These are phyloP conservation scores for Boechera divaricarpa DNA, from an alignment of 345 rosid genomes.

Conservation along the genomic window DNA sequence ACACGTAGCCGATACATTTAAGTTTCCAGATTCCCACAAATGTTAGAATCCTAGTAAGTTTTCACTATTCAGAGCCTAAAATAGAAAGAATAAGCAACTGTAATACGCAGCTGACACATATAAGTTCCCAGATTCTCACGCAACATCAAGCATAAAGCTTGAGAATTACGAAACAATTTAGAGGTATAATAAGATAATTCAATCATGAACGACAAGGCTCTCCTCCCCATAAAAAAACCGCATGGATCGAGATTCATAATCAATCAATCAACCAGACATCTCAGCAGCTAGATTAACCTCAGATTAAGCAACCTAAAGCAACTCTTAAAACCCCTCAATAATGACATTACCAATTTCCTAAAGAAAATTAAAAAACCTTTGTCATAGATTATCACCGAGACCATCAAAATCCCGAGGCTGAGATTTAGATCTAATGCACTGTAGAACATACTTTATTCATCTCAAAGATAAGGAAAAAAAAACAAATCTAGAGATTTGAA, in stretches of 20 bases:
- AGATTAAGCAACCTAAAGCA: conserved; percentile 25
- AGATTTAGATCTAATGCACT: conserved; percentile 41
- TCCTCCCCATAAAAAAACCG: conserved; percentile 32
- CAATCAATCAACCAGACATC: conserved; percentile 35
- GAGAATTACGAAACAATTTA: conserved; percentile 18
- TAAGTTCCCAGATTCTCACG: conserved; percentile 45
- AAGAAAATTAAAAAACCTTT: neutral
- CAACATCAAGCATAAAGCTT: conserved; percentile 35
- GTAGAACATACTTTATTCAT: conserved; percentile 17
- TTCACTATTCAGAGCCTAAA: conserved; percentile 10
- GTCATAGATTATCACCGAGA: conserved; percentile 14
- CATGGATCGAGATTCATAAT: conserved; percentile 28
- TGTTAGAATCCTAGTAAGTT: conserved; percentile 5
- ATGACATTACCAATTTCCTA: conserved; percentile 7
- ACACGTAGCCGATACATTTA: conserved; percentile 10
- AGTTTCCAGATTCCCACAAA: conserved; percentile 41
- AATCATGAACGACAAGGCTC: conserved; percentile 26
- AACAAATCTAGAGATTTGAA: conserved; percentile 34
- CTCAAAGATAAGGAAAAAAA: neutral
- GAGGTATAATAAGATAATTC: conserved; percentile 8
- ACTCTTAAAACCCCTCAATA: conserved; percentile 29
- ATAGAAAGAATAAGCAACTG: conserved; percentile 23
- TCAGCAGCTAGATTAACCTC: conserved; percentile 39
- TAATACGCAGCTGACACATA: conserved; percentile 12
- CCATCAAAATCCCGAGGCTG: conserved; percentile 26